Base-by-base conservation (phyloP, 2,329 filamentous ascomycete species). In the Pyrenochaeta sp. region DNA sequence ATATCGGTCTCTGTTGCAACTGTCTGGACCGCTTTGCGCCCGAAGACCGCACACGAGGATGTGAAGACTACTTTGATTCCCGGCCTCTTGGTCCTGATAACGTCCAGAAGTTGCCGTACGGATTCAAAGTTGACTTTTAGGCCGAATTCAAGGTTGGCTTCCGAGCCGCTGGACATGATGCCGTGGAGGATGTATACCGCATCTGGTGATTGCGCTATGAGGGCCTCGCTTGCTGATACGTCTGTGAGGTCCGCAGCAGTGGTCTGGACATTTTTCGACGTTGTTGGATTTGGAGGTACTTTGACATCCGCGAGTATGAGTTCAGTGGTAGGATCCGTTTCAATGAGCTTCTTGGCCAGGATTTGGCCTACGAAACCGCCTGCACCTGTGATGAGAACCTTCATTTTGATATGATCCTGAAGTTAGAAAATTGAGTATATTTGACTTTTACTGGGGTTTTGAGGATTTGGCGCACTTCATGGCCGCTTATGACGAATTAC, bases 361-460 rank as follows among this genome's bases (percentile, higher is more conserved):
- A 81, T 75, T 63, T 86, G 83, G 60, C 84, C 83, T 44, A 87
- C 80, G 63, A 87, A 86, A 46, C 84, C 84, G 30, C 80, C 80
- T 6, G 78, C 83, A 4, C 84, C 84, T 7, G 84, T 87, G 57
- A 87, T 84, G 61, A 86, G 78, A 27, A 87, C 76, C 45, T 59
- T 67, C 60, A 65, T 65, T 39, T 30, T 50, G 44, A n/a, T 23
- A 5, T 13, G n/a, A n/a, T n/a, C n/a, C 9, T 35, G 10, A 3
- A 10, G 4, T 15, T 19, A n/a, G n/a, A n/a, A n/a, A n/a, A n/a
- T n/a, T n/a, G n/a, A n/a, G n/a, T n/a, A n/a, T n/a, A n/a, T n/a
- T n/a, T n/a, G n/a, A n/a, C n/a, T n/a, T n/a, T n/a, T n/a, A n/a
- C n/a, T n/a, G n/a, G n/a, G n/a, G n/a, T n/a, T n/a, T n/a, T n/a